Percentiles rank a stretch among this genome's conserved stretches.
These are phyloP conservation scores for Pharus latifolius DNA, from an alignment of 176 grass and related monocot species.

Conservation along the genomic window DNA sequence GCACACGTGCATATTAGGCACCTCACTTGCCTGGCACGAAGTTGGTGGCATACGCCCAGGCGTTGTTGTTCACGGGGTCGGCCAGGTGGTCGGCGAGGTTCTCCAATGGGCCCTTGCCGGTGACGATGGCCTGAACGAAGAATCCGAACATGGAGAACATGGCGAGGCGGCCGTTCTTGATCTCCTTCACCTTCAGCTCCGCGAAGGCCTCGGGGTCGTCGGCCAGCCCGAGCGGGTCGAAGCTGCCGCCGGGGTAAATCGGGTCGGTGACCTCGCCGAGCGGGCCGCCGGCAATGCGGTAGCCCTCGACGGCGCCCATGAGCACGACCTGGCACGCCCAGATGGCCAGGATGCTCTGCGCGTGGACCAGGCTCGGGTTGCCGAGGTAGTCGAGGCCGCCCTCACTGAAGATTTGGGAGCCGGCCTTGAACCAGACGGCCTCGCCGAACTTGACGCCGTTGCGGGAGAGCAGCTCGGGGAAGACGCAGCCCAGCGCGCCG, in stretches of 20 bases:
- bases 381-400: slow-evolving; percentile 88
- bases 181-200: slow-evolving; percentile 87
- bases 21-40: slow-evolving; percentile 77
- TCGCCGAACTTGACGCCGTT: slow-evolving; percentile 83
- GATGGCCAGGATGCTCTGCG: slow-evolving; percentile 87
- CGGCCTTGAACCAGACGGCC: slow-evolving; percentile 95
- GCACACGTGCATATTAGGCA: not conserved
- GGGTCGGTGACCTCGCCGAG: slow-evolving; percentile 79
- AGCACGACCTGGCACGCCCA: slow-evolving; percentile 79
- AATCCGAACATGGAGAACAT: slow-evolving; percentile 99
- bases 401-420: slow-evolving; percentile 81
- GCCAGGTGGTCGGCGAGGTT: slow-evolving; percentile 91
- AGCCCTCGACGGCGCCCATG: slow-evolving; percentile 91
- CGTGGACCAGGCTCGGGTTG: slow-evolving; percentile 80
- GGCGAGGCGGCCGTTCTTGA: slow-evolving; percentile 82
- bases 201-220: slow-evolving; percentile 85
- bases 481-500: slow-evolving; percentile 79
- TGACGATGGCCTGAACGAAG: slow-evolving; percentile 92
- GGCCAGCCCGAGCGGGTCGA: slow-evolving; percentile 73
- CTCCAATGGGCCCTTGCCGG: slow-evolving; percentile 84
- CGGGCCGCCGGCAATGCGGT: slow-evolving; percentile 72
- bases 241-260: slow-evolving; percentile 78
- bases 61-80: slow-evolving; percentile 96
- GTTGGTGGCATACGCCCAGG: slow-evolving; percentile 93
- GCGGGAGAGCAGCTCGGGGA: slow-evolving; percentile 78